Evolutionary conservation across 2,329 filamentous ascomycete genomes (phyloP).

Genomic region (Drechslerella coelobrocha): DNA sequence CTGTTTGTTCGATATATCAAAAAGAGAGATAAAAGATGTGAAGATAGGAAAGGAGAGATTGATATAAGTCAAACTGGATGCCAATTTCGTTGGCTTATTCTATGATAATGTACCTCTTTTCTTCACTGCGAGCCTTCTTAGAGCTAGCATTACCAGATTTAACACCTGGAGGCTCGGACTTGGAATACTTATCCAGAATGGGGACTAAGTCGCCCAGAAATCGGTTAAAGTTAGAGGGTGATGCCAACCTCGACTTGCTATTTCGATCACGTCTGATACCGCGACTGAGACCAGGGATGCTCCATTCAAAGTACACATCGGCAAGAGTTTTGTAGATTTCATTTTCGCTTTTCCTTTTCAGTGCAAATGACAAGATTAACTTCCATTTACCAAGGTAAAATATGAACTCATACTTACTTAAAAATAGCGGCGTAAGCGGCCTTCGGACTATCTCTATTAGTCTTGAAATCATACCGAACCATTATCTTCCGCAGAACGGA

Average conservation of each 20-base stretch:
- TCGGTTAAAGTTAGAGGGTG: neutral
- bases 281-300: slow-evolving; percentile 5
- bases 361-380: too few relatives aligned
- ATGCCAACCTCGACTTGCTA: neutral
- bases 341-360: neutral
- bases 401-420: too few relatives aligned
- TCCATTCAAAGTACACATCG: slow-evolving; percentile 10
- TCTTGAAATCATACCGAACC: too few relatives aligned
- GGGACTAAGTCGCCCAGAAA: slow-evolving; percentile 17
- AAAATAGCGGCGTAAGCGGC: too few relatives aligned
- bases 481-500: too few relatives aligned
- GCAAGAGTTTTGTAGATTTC: slow-evolving; percentile 3
- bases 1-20: neutral
- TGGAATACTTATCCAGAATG: neutral
- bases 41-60: neutral
- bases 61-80: neutral
- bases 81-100: slow-evolving; percentile 3
- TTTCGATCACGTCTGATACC: neutral
- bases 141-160: neutral
- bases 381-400: too few relatives aligned
- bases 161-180: slow-evolving; percentile 2
- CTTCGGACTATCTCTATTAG: too few relatives aligned
- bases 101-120: slow-evolving; percentile 40
- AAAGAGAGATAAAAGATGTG: neutral
- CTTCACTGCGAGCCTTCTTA: neutral